Evolutionary conservation across 2,329 filamentous ascomycete species (phyloP).

Genomic region (Neofusicoccum umdonicola): DNA sequence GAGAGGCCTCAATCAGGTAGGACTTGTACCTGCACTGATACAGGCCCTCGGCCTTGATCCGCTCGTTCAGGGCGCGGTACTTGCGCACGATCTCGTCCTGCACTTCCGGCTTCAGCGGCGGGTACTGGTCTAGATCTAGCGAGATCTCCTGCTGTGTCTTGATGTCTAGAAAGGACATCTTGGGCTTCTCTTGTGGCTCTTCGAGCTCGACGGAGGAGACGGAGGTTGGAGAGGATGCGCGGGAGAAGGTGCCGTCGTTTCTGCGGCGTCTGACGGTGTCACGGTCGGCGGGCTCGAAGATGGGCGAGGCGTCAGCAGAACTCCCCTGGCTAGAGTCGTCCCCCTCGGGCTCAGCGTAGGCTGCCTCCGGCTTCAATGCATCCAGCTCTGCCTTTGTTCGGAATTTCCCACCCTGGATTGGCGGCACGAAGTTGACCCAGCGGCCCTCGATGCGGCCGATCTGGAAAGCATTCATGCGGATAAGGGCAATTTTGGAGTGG

Average conservation of each 20-base stretch:
- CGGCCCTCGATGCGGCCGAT: conserved; percentile 77
- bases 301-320: conserved; percentile 59
- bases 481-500: conserved; percentile 74
- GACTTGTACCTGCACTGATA: conserved; percentile 81
- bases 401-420: conserved; percentile 86
- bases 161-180: conserved; percentile 66
- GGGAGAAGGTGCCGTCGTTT: conserved; percentile 31
- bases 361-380: neutral
- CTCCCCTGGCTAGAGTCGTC: conserved; percentile 35
- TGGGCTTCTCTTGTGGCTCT: conserved; percentile 30
- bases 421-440: conserved; percentile 87
- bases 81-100: conserved; percentile 75
- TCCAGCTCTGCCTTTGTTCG: conserved; percentile 49
- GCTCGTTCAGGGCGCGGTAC: conserved; percentile 74
- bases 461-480: conserved; percentile 76
- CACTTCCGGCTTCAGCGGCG: conserved; percentile 67
- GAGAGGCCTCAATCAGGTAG: conserved; percentile 70
- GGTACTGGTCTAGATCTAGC: conserved; percentile 77
- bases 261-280: conserved; percentile 36
- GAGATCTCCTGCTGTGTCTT: conserved; percentile 72
- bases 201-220: conserved; percentile 52
- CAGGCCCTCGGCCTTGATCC: conserved; percentile 70
- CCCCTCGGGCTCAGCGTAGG: conserved; percentile 30
- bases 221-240: conserved; percentile 59
- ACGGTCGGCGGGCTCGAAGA: conserved; percentile 53